Percentiles rank a stretch among this genome's conserved stretches.
phyloP scores from a whole-genome alignment of 768 basidiomycete genomes.

The Leccinum disarticulatum region DNA sequence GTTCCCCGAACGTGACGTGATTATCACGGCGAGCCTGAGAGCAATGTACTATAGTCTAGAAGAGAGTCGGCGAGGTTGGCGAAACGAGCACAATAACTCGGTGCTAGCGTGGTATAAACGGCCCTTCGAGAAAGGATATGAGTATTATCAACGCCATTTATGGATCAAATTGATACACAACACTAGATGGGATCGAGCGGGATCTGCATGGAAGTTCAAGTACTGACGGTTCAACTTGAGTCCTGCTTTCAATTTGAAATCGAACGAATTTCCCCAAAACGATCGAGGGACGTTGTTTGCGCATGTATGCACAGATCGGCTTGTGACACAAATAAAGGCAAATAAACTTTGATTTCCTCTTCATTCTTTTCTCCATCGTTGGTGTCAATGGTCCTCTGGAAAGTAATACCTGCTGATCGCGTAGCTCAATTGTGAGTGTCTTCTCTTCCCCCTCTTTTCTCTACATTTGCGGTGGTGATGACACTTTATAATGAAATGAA shows the following conservation, averaged over 20 bases:
- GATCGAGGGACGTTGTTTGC: background rate
- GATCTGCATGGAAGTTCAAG: too few relatives aligned
- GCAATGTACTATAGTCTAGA: too few relatives aligned
- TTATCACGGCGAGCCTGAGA: too few relatives aligned
- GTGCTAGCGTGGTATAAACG: too few relatives aligned
- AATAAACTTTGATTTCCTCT: background rate
- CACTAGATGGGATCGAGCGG: too few relatives aligned
- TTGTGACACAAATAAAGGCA: background rate
- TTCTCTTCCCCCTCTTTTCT: constrained; percentile 3
- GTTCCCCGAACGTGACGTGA: too few relatives aligned
- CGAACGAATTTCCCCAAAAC: background rate
- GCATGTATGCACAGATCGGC: background rate
- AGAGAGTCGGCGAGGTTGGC: background rate
- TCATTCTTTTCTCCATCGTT: background rate
- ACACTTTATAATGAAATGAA: constrained; percentile 72
- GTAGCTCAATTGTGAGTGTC: constrained; percentile 17
- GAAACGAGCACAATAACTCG: too few relatives aligned
- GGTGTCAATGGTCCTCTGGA: background rate
- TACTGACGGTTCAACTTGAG: too few relatives aligned
- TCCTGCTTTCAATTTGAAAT: background rate
- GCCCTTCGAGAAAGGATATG: too few relatives aligned
- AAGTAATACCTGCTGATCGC: background rate
- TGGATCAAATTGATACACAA: too few relatives aligned
- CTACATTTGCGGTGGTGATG: constrained; percentile 44
- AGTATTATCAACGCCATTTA: too few relatives aligned